Conservation (phyloP, 805 yeast species). For the Pichia nakasei region DNA sequence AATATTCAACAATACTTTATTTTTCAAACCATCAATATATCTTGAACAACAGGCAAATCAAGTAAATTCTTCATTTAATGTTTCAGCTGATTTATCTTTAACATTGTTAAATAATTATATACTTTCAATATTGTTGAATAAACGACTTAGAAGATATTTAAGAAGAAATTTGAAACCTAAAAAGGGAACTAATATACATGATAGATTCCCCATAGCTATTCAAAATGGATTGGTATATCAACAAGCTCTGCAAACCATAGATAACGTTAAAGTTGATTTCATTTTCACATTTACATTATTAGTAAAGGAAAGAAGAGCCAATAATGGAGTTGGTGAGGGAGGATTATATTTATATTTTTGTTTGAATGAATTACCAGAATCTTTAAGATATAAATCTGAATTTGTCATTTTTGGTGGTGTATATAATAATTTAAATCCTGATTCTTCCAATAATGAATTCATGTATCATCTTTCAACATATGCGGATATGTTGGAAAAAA, state of each 20-base stretch:
- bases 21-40: not conserved
- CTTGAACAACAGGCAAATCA: too few relatives aligned
- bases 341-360: not conserved
- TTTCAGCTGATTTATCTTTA: not conserved
- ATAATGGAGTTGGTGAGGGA: not conserved
- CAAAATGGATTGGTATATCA: not conserved
- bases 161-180: slow-evolving; percentile 4
- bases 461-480: slow-evolving; percentile 2
- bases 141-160: slow-evolving; percentile 2
- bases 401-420: slow-evolving; percentile 3
- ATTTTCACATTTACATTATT: slow-evolving; percentile 5
- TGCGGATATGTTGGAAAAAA: not conserved
- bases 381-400: slow-evolving; percentile 5
- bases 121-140: slow-evolving; percentile 4
- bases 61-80: not conserved
- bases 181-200: not conserved
- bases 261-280: slow-evolving; percentile 2
- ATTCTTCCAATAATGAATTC: not conserved
- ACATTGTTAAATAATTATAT: slow-evolving; percentile 2
- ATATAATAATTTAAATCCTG: not conserved
- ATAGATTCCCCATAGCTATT: not conserved
- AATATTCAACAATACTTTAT: not conserved
- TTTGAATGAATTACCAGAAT: slow-evolving; percentile 4
- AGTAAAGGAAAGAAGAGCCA: not conserved
- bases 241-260: not conserved